Conservation (phyloP, 83 land plant genomes). For the Diphasiastrum complanatum region DNA sequence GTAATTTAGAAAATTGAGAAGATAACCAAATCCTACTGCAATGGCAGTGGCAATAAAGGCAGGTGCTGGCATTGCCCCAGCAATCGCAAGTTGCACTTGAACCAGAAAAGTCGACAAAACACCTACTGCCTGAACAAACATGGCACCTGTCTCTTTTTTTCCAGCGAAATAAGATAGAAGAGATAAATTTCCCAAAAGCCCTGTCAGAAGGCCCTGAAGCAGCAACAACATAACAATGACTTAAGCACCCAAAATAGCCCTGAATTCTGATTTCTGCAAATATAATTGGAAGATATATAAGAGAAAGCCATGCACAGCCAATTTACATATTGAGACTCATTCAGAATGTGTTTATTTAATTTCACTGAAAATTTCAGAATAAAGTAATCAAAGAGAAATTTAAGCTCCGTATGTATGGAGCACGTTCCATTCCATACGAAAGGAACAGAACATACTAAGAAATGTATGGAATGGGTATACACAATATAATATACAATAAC, state of each 20-base stretch:
- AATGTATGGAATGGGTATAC: no score
- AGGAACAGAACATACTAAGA: no score
- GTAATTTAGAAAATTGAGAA: slow-evolving; percentile 27
- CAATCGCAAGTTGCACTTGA: slow-evolving; percentile 31
- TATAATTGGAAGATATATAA: no score
- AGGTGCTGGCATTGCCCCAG: slow-evolving; percentile 34
- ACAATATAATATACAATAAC: no score
- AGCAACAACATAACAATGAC: neutral
- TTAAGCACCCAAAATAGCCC: neutral
- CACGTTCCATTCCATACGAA: no score
- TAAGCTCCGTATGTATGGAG: no score
- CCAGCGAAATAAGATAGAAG: slow-evolving; percentile 35
- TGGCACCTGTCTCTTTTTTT: slow-evolving; percentile 33
- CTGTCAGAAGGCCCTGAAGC: slow-evolving; percentile 29
- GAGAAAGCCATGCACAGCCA: no score
- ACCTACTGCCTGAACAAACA: slow-evolving; percentile 36
- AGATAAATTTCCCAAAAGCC: slow-evolving; percentile 31
- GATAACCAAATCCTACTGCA: slow-evolving; percentile 22
- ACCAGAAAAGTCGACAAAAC: slow-evolving; percentile 31
- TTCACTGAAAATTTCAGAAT: neutral
- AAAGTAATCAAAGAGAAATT: no score
- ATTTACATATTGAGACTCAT: no score
- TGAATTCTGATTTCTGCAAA: no score
- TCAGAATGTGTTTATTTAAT: no score
- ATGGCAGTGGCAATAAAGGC: slow-evolving; percentile 26